phyloP scores from a whole-genome alignment of 2,329 filamentous ascomycete species.

The Diaporthe caulivora region DNA sequence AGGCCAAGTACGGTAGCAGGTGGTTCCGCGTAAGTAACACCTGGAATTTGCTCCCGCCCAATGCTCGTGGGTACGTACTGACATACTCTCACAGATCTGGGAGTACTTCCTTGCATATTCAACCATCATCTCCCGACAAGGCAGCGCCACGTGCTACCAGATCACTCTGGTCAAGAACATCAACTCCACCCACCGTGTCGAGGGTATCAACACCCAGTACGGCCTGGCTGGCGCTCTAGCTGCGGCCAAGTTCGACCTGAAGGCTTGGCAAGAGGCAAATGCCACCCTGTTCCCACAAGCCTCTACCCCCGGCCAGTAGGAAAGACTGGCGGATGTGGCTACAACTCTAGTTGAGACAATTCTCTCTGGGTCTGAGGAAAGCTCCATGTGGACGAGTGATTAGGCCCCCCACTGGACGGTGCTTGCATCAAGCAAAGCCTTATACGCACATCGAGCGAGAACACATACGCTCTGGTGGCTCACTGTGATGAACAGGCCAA shows the following conservation, averaged over 20 bases:
- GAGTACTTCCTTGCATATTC: constrained; percentile 91
- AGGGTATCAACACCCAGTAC: constrained; percentile 78
- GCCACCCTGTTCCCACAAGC: constrained; percentile 46
- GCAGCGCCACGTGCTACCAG: constrained; percentile 87
- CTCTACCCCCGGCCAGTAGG: constrained; percentile 44
- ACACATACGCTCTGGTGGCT: not conserved
- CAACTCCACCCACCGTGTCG: constrained; percentile 85
- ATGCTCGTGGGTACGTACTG: not conserved
- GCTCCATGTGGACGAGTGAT: not conserved
- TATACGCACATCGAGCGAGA: not conserved
- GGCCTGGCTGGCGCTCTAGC: constrained; percentile 72
- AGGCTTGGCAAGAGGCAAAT: constrained; percentile 49
- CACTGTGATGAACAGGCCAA: not conserved
- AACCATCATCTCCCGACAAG: constrained; percentile 86
- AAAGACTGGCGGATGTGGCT: not conserved
- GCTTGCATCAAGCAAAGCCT: not conserved
- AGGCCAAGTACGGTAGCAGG: constrained; percentile 92
- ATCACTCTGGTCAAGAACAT: constrained; percentile 91
- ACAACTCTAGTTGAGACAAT: not conserved
- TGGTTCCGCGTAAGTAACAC: constrained; percentile 88
- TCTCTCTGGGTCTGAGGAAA: not conserved
- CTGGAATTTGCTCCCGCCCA: not conserved
- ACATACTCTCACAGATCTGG: constrained; percentile 76
- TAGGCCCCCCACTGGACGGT: not conserved
- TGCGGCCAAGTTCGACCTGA: constrained; percentile 51